These are phyloP conservation scores for Zygosaccharomyces sapae DNA, from an alignment of 1,139 yeast genomes.

Conservation along the genomic window DNA sequence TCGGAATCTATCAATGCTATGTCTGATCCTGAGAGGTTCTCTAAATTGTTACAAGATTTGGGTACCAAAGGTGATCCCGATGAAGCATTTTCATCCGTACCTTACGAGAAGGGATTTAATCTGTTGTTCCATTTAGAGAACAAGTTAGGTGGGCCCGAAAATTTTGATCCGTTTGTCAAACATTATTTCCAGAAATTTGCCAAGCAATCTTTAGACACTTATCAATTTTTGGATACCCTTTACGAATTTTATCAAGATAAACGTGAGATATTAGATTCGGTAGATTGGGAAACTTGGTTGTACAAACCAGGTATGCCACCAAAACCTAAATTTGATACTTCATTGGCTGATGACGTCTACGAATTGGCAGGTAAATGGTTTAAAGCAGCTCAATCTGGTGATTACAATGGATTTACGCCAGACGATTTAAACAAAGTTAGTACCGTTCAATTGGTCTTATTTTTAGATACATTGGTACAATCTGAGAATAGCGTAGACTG, in stretches of 20 bases:
- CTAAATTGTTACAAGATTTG: conserved; percentile 66
- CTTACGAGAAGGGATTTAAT: conserved; percentile 88
- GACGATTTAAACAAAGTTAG: conserved; percentile 54
- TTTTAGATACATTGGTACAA: conserved; percentile 62
- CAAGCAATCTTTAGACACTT: conserved; percentile 70
- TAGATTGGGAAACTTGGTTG: conserved; percentile 86
- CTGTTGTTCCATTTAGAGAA: conserved; percentile 70
- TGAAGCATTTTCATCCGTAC: conserved; percentile 82
- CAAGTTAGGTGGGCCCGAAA: conserved; percentile 54
- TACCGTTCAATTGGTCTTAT: conserved; percentile 74
- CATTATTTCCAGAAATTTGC: conserved; percentile 68
- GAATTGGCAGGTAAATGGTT: conserved; percentile 63
- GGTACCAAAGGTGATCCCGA: conserved; percentile 73
- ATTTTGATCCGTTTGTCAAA: conserved; percentile 75
- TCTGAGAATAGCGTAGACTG: conserved; percentile 28
- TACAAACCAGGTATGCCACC: conserved; percentile 84
- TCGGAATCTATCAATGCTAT: conserved; percentile 60
- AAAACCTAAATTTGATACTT: conserved; percentile 73
- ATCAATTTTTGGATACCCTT: conserved; percentile 71
- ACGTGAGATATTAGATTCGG: conserved; percentile 46
- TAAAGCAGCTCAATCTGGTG: conserved; percentile 31
- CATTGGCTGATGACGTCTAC: conserved; percentile 70
- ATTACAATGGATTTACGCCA: conserved; percentile 30
- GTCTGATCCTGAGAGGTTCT: conserved; percentile 51
- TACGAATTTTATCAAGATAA: conserved; percentile 49